Base-by-base conservation (phyloP, 257 asterid genomes). In the Lithospermum erythrorhizon region DNA sequence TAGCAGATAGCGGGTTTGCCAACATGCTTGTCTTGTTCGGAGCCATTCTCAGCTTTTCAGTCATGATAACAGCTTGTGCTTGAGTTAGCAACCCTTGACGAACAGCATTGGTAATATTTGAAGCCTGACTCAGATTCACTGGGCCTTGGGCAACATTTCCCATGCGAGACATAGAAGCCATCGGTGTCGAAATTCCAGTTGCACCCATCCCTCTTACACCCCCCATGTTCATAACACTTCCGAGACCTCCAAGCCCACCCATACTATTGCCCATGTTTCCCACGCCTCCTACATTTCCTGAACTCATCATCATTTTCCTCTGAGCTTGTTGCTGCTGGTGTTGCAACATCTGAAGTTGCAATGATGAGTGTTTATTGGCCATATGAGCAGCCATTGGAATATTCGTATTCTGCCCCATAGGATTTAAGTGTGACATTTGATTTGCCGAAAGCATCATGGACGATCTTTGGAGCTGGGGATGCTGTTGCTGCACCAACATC, bases 381-480 rank as follows among this genome's bases (percentile, higher is more conserved):
- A 84, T 75, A 61, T 81, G 89, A 68, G 78, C 64, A 52, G 88
- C 80, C 75, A 80, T 49, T 65, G 82, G 95, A 78, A 81, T 75
- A 59, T 72, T 84, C 16, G 93, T 64, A 69, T 75, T 89, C 76
- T 82, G 97, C 63, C 85, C 83, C 22, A 76, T 65, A 22, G 75
- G 68, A 73, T 75, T 82, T 81, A 85, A 75, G 66, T 86, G 90
- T 29, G 83, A 75, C 79, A 82, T 73, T 61, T 84, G 78, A 77
- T 82, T 87, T n/a, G 89, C 59, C 17, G 79, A 73, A 45, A 78
- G 83, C 94, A 85, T 79, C 79, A 83, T 65, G 8, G 83, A 68
- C 8, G 95, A 82, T 80, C 98, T 81, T 75, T 88, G 98, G 67
- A 84, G 83, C 73, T 84, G 95, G 48, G 84, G 48, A 58, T 77